Percentiles rank a stretch among this genome's conserved stretches.
Evolutionary conservation across 768 basidiomycete species (phyloP).

Genomic region (Russula sp.): DNA sequence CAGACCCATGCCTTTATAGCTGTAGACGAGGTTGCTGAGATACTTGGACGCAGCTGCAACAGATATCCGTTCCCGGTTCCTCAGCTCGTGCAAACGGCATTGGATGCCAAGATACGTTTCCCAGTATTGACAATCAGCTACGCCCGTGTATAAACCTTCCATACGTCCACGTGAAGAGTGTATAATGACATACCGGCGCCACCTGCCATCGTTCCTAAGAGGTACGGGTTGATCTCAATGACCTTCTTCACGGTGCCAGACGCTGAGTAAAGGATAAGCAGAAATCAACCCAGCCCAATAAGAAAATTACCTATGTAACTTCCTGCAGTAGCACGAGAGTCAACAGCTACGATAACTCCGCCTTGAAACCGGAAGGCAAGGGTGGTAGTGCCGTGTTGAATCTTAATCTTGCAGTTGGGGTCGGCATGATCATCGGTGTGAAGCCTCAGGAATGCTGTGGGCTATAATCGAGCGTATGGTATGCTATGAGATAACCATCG

Average conservation of each 20-base stretch:
- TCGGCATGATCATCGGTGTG: conserved; percentile 97
- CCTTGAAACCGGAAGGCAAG: conserved; percentile 96
- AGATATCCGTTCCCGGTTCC: conserved; percentile 95
- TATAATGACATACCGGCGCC: conserved; percentile 71
- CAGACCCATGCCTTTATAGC: conserved; percentile 98
- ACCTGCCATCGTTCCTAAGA: conserved; percentile 99
- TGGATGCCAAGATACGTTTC: conserved; percentile 99
- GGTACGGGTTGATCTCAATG: conserved; percentile 98
- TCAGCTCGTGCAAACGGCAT: conserved; percentile 92
- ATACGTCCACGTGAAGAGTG: neutral
- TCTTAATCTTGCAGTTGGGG: conserved; percentile 93
- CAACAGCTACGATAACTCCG: conserved; percentile 99
- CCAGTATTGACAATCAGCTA: conserved; percentile 96
- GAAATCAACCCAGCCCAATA: neutral
- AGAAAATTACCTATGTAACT: conserved; percentile 81
- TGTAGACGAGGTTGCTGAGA: conserved; percentile 93
- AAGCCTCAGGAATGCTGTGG: conserved; percentile 82
- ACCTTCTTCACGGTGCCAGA: conserved; percentile 99
- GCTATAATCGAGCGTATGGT: conserved; percentile 49
- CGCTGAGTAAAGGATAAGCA: conserved; percentile 46
- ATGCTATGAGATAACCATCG: neutral
- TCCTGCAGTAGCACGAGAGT: conserved; percentile 95
- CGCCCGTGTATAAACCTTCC: conserved; percentile 4
- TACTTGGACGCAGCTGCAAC: conserved; percentile 99
- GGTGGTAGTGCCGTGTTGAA: conserved; percentile 97